Evolutionary conservation across 495 filamentous ascomycete species (phyloP).

Genomic region (Penicillium taxi): DNA sequence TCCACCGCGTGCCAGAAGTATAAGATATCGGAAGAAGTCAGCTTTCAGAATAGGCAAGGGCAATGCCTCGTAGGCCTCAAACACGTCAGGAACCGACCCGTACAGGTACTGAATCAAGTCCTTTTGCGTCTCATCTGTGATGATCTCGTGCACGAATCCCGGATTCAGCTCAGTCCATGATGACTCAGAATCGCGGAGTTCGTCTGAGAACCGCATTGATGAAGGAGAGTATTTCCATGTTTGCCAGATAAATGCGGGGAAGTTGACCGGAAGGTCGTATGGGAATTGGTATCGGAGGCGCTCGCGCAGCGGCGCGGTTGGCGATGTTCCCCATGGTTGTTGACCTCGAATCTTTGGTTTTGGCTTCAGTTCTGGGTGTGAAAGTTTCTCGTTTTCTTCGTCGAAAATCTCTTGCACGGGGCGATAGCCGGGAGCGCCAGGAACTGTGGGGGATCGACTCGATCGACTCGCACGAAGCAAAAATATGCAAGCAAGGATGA

Average conservation of each 20-base stretch:
- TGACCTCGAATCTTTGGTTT: slow-evolving; percentile 18
- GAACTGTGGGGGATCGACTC: slow-evolving; percentile 37
- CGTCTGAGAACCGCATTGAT: slow-evolving; percentile 65
- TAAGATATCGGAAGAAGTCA: slow-evolving; percentile 96
- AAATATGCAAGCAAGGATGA: slow-evolving; percentile 61
- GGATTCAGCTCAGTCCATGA: slow-evolving; percentile 89
- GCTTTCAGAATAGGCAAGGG: slow-evolving; percentile 88
- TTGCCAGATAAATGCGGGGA: slow-evolving; percentile 98
- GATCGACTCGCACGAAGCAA: slow-evolving; percentile 64
- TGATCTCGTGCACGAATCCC: slow-evolving; percentile 89
- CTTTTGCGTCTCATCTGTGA: slow-evolving; percentile 79
- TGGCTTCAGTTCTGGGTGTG: slow-evolving; percentile 7
- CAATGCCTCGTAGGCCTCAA: slow-evolving; percentile 83
- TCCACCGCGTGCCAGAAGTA: slow-evolving; percentile 86
- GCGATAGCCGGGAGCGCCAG: slow-evolving; percentile 20
- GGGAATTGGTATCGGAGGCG: slow-evolving; percentile 90
- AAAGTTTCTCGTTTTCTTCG: slow-evolving; percentile 13
- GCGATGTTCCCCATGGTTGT: slow-evolving; percentile 31
- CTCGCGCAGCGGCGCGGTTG: slow-evolving; percentile 56
- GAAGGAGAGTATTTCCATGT: slow-evolving; percentile 92
- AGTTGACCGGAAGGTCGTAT: slow-evolving; percentile 78
- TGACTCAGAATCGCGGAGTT: slow-evolving; percentile 73
- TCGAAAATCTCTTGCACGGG: slow-evolving; percentile 16
- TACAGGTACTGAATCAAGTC: slow-evolving; percentile 81
- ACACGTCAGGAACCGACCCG: slow-evolving; percentile 75